Conservation (phyloP, 2,329 filamentous ascomycete species). For the Colletotrichum gigasporum region DNA sequence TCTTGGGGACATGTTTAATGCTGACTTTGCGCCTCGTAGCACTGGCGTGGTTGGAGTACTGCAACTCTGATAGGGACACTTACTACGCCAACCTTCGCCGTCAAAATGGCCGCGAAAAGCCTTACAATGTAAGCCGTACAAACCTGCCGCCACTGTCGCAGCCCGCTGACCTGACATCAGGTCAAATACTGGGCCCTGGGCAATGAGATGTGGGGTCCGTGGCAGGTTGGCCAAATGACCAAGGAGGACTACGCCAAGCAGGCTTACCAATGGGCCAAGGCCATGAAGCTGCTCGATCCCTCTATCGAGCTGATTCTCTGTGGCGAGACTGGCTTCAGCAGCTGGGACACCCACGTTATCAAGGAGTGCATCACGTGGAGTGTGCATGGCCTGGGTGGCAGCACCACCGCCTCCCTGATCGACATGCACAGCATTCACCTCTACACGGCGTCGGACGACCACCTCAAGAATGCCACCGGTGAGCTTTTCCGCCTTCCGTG, state of each 20-base stretch:
- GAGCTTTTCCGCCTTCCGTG: background rate
- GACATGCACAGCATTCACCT: slow-evolving; percentile 86
- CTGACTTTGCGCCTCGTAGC: slow-evolving; percentile 40
- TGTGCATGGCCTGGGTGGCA: slow-evolving; percentile 44
- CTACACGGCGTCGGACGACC: slow-evolving; percentile 70
- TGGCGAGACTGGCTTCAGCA: slow-evolving; percentile 73
- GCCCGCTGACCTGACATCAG: slow-evolving; percentile 30
- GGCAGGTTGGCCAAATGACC: slow-evolving; percentile 74
- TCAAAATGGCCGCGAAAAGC: slow-evolving; percentile 78
- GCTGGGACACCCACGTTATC: slow-evolving; percentile 79
- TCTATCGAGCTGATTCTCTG: slow-evolving; percentile 77
- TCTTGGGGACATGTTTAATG: background rate
- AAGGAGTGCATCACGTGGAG: slow-evolving; percentile 68
- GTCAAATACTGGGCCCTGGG: slow-evolving; percentile 89
- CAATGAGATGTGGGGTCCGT: slow-evolving; percentile 76
- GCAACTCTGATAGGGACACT: slow-evolving; percentile 80
- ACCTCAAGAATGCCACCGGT: slow-evolving; percentile 59
- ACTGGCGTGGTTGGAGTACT: slow-evolving; percentile 86
- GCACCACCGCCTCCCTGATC: slow-evolving; percentile 57
- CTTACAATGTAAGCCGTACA: slow-evolving; percentile 64
- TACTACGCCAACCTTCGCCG: slow-evolving; percentile 85
- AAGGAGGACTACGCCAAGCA: slow-evolving; percentile 76
- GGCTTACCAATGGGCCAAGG: slow-evolving; percentile 77
- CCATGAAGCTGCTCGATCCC: slow-evolving; percentile 76
- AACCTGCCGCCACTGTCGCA: background rate